phyloP scores from a whole-genome alignment of 1,284 basidiomycete genomes.

The Sanghuangporus weigelae region DNA sequence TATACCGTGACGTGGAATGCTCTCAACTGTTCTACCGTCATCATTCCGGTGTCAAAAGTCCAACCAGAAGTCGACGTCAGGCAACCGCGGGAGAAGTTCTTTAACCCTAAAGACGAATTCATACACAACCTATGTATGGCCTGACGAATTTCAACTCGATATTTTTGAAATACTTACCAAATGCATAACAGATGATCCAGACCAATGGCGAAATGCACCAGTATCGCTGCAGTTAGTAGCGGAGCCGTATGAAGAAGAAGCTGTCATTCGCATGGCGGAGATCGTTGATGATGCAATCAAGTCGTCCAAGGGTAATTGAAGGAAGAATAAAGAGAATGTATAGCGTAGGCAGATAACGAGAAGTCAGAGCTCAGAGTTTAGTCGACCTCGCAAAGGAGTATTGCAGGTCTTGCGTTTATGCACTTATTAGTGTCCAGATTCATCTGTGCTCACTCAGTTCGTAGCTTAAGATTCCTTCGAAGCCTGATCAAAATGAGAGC shows the following conservation, averaged over 20 bases:
- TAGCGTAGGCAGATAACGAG: too few relatives aligned
- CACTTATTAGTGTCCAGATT: too few relatives aligned
- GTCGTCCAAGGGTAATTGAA: constrained; percentile 4
- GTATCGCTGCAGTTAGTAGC: constrained; percentile 65
- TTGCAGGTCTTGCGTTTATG: too few relatives aligned
- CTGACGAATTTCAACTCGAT: background rate
- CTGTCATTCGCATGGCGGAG: constrained; percentile 56
- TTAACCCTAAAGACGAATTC: constrained; percentile 40
- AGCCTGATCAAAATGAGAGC: too few relatives aligned
- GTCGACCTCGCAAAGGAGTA: too few relatives aligned
- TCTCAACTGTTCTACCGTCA: constrained; percentile 59
- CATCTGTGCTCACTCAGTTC: too few relatives aligned
- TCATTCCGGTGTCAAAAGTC: constrained; percentile 62
- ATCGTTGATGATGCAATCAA: constrained; percentile 47
- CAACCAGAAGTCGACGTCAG: constrained; percentile 44
- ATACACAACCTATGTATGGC: constrained; percentile 53
- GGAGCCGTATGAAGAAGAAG: constrained; percentile 68
- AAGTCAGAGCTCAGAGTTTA: too few relatives aligned
- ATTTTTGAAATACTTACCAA: background rate
- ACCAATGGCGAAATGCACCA: constrained; percentile 51
- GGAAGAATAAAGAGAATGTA: background rate
- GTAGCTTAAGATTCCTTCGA: too few relatives aligned
- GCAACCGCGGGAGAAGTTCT: constrained; percentile 37
- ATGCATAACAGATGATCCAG: constrained; percentile 47
- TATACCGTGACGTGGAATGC: constrained; percentile 67